Evolutionary conservation across 2,329 filamentous ascomycete genomes (phyloP).

Genomic region (Ceratocystis eucalypticola): DNA sequence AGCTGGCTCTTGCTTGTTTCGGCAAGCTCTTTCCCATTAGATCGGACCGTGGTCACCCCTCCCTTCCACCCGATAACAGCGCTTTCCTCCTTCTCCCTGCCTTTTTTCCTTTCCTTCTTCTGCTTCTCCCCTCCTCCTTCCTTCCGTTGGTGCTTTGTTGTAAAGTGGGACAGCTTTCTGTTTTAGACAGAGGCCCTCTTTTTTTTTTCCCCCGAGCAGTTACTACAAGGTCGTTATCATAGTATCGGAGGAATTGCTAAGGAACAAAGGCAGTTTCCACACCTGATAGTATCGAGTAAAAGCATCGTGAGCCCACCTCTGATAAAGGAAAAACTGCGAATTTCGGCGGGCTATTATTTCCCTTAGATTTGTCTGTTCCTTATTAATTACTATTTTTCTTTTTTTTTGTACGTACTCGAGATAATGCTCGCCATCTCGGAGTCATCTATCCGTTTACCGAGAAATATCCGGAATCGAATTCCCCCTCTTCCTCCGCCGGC

Average conservation of each 20-base stretch:
- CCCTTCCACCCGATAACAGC: constrained; percentile 10
- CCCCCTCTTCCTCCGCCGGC: background rate
- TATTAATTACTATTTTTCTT: background rate
- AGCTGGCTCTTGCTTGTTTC: constrained; percentile 13
- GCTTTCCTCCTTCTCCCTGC: background rate
- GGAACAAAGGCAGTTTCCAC: constrained; percentile 5
- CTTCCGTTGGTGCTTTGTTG: background rate
- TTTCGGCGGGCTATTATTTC: background rate
- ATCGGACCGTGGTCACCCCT: constrained; percentile 4
- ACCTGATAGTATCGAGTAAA: constrained; percentile 14
- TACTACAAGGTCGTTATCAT: constrained; percentile 1
- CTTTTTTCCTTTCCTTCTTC: background rate
- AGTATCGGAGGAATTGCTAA: background rate
- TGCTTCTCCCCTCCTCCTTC: background rate
- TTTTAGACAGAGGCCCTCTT: background rate
- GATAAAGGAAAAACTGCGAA: background rate
- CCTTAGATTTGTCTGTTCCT: too few species aligned
- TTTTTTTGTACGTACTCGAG: background rate
- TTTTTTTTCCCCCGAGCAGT: background rate
- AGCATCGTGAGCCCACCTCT: background rate
- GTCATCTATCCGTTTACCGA: constrained; percentile 4
- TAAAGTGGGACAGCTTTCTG: constrained; percentile 5
- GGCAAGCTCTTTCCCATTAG: constrained; percentile 3
- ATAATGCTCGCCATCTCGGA: background rate
- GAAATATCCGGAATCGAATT: background rate